Conservation (phyloP, 345 rosid genomes). For the Psidium guajava region DNA sequence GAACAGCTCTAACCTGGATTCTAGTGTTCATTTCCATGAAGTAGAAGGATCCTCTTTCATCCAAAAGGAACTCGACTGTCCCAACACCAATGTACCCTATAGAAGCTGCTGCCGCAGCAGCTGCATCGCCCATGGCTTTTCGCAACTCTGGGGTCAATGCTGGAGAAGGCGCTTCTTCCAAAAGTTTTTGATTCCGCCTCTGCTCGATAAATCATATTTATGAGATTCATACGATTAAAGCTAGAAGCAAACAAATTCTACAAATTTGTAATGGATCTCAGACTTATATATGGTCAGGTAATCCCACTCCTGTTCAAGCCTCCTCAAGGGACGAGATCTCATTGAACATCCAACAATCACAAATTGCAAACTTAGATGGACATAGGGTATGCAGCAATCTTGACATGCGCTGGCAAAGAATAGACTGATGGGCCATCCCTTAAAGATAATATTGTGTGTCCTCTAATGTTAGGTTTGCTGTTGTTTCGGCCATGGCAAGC, state of each 20-base stretch:
- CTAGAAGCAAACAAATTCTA: neutral
- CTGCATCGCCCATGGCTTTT: constrained; percentile 99
- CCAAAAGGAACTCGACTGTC: constrained; percentile 93
- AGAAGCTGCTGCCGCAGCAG: constrained; percentile 98
- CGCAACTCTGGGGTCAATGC: constrained; percentile 90
- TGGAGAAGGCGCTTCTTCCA: constrained; percentile 99
- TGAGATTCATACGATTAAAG: neutral
- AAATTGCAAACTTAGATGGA: neutral
- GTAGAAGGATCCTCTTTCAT: constrained; percentile 94
- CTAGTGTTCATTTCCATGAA: constrained; percentile 99
- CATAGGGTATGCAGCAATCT: neutral
- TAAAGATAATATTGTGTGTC: neutral
- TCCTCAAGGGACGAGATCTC: neutral
- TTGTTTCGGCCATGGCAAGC: neutral
- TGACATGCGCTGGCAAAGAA: neutral
- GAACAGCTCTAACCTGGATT: constrained; percentile 59
- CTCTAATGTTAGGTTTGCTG: neutral
- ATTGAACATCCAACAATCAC: neutral
- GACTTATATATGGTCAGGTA: neutral
- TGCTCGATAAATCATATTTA: constrained; percentile 17
- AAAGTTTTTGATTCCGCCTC: constrained; percentile 93
- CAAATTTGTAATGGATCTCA: neutral
- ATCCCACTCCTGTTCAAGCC: neutral
- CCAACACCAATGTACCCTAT: constrained; percentile 98
- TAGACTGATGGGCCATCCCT: neutral